A percentile compares a stretch with the other conserved stretches of the same genome.
Conservation (phyloP, 1,139 yeast genomes). For the Suhomyces choctaworum region DNA sequence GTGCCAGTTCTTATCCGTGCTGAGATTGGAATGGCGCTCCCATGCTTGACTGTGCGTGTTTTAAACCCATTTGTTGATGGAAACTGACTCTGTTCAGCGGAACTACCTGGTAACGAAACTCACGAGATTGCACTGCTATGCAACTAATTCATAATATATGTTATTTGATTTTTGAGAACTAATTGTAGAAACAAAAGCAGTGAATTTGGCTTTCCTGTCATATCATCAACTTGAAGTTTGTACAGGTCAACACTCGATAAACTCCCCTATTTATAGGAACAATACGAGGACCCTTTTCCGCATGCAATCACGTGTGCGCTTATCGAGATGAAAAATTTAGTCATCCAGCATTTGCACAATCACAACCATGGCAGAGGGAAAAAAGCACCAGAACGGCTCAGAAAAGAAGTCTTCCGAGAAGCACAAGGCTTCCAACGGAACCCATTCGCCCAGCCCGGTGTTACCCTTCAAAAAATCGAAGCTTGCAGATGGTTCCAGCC, state of each 20-base stretch:
- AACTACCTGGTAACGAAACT: too few relatives aligned
- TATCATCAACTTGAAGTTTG: too few relatives aligned
- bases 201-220: too few relatives aligned
- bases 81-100: too few relatives aligned
- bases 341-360: not conserved
- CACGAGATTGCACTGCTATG: not conserved
- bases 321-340: constrained; percentile 5
- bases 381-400: constrained; percentile 1
- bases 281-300: too few relatives aligned
- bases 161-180: not conserved
- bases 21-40: constrained; percentile 92
- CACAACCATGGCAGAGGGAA: constrained; percentile 6
- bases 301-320: constrained; percentile 6
- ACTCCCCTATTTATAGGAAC: too few relatives aligned
- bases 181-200: too few relatives aligned
- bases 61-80: constrained; percentile 71
- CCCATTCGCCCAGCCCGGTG: constrained; percentile 24
- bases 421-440: constrained; percentile 17
- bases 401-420: not conserved
- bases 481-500: constrained; percentile 16
- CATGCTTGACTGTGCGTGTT: constrained; percentile 92
- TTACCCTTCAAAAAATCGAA: constrained; percentile 29
- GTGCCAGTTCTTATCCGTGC: constrained; percentile 88
- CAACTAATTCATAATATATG: not conserved
- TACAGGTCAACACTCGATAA: too few relatives aligned